Evolutionary conservation across 164 flowering plant genomes (phyloP), one percentile per base, ranked within the genome.

Genomic region (Vitis cinerea): DNA sequence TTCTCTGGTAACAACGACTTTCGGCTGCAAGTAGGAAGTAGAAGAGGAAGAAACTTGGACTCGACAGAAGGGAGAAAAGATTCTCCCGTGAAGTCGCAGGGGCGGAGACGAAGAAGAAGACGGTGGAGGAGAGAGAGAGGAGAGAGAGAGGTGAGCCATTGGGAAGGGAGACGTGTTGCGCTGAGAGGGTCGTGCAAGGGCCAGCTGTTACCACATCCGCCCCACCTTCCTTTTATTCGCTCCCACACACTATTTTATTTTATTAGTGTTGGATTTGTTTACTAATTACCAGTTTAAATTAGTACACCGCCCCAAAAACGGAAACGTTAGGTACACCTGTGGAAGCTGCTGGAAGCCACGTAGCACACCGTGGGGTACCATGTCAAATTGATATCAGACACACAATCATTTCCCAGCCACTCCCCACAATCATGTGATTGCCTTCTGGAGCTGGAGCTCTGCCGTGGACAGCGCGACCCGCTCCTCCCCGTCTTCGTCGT

Each of bases 1-100:
- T 71, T 91, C 97, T 74, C 99, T 79, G 31, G 98, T 95, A 65
- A 92, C 98, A 6, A 92, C 99, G 50, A 95, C 99, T 74, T 82
- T 78, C 30, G 88, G 88, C 19, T 50, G 61, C 56, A 71, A 72
- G 71, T 10, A n/a, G 4, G 72, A 74, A 15, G 63, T 0, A 4
- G 78, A 59, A 47, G 72, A 65, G 10, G 71, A 68, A 66, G 12
- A 53, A 54, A 29, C 59, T 15, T 4, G 19, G 49, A 56, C 14
- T 19, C 59, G 10, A 2, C 44, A 37, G 1, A 37, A 65, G 19
- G 64, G 58, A 9, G 17, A n/a, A 5, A 55, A 62, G 63, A 49
- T 63, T 58, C 68, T 66, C 57, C 30, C 9, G 29, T 17, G 74
- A 54, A 69, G 71, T 19, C 48, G 76, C 47, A 64, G 73, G 23